These are phyloP conservation scores for Pseudoscleropodium purum DNA, from an alignment of 225 moss, liverwort and hornwort genomes.

Conservation along the genomic window DNA sequence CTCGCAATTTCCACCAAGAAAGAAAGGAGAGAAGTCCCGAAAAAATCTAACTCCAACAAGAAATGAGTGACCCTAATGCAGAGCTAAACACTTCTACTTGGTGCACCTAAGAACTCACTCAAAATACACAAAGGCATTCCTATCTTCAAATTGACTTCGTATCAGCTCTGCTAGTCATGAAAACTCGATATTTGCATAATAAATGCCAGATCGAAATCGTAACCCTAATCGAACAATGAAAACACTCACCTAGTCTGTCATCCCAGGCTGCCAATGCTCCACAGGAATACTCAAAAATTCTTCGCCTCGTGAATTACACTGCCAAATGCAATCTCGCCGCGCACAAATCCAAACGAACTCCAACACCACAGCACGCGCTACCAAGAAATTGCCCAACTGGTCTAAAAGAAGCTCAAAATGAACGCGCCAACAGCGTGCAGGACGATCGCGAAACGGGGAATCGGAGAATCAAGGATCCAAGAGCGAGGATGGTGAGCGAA, in stretches of 20 bases:
- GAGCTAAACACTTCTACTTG: neutral
- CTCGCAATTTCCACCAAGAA: neutral
- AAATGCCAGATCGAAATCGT: neutral
- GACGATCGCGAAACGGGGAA: neutral
- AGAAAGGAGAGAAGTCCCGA: neutral
- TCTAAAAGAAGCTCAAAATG: neutral
- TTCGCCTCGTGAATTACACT: neutral
- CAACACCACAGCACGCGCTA: neutral
- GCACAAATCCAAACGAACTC: neutral
- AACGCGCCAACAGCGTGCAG: neutral
- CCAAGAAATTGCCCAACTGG: neutral
- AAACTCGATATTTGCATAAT: neutral
- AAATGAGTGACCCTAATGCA: neutral
- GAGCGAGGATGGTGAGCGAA: neutral
- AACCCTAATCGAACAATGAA: neutral
- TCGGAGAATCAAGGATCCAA: neutral
- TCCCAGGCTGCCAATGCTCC: neutral
- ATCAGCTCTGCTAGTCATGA: neutral
- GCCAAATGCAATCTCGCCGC: neutral
- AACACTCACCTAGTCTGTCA: constrained; percentile 18
- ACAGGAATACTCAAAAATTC: neutral
- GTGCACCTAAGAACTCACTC: neutral
- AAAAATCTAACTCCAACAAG: neutral
- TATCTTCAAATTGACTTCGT: neutral
- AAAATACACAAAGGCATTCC: neutral